These are phyloP conservation scores for Aspergillus costaricaensis DNA, from an alignment of 2,329 filamentous ascomycete genomes.

Conservation along the genomic window DNA sequence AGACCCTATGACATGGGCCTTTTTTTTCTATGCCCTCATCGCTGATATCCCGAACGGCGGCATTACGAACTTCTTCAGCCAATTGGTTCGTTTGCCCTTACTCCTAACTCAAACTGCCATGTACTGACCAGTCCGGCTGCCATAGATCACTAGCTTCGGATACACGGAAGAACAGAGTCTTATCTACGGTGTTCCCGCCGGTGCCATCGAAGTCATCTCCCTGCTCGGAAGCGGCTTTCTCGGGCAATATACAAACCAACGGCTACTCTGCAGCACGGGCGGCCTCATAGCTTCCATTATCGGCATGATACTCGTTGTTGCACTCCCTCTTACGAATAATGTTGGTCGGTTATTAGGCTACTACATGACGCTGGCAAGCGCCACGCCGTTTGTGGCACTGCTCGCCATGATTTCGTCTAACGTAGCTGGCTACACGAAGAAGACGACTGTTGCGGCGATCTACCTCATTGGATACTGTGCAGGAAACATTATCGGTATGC, in stretches of 20 bases:
- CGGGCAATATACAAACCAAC: constrained; percentile 59
- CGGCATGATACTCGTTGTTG: constrained; percentile 66
- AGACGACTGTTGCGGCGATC: constrained; percentile 54
- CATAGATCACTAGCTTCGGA: constrained; percentile 61
- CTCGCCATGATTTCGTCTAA: constrained; percentile 66
- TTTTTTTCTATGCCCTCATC: constrained; percentile 59
- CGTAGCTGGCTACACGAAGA: constrained; percentile 56
- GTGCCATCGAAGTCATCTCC: constrained; percentile 64
- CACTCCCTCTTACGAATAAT: constrained; percentile 59
- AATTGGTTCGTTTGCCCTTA: constrained; percentile 44
- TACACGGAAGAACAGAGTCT: constrained; percentile 64
- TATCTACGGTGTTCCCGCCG: constrained; percentile 66
- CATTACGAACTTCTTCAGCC: constrained; percentile 63
- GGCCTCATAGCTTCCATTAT: constrained; percentile 58
- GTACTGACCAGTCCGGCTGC: background rate
- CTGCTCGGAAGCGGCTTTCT: constrained; percentile 59
- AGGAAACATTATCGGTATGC: constrained; percentile 59
- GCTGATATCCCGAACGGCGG: constrained; percentile 62
- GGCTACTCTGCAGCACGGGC: constrained; percentile 57
- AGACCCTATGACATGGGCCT: constrained; percentile 63
- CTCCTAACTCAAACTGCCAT: background rate
- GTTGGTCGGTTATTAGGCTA: constrained; percentile 64
- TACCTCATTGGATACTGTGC: constrained; percentile 52
- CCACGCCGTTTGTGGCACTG: constrained; percentile 65
- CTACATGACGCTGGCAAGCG: constrained; percentile 63